A percentile compares a stretch with the other conserved stretches of the same genome.
Conservation (phyloP, 768 basidiomycete species). For the Auriscalpium vulgare region DNA sequence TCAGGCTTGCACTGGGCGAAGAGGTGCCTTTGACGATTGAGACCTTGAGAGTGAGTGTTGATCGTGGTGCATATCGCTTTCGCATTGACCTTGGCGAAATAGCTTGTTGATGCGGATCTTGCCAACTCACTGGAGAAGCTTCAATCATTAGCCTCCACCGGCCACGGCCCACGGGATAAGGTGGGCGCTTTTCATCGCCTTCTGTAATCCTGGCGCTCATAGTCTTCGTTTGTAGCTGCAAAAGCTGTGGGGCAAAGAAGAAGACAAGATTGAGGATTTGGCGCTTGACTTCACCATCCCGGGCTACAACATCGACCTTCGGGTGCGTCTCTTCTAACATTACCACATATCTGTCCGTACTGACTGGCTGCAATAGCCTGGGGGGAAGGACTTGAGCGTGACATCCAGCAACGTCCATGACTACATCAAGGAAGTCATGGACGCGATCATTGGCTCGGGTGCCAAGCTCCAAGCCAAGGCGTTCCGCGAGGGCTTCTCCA, state of each 20-base stretch:
- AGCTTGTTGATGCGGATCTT: slow-evolving; percentile 81
- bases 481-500: slow-evolving; percentile 91
- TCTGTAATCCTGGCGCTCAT: no score
- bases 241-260: slow-evolving; percentile 38
- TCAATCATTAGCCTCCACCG: slow-evolving; percentile 51
- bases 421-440: slow-evolving; percentile 81
- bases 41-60: slow-evolving; percentile 59
- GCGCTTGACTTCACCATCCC: slow-evolving; percentile 95
- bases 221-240: slow-evolving; percentile 2
- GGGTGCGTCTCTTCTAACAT: slow-evolving; percentile 37
- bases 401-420: slow-evolving; percentile 83
- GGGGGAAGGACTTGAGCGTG: slow-evolving; percentile 75
- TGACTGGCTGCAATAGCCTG: slow-evolving; percentile 39
- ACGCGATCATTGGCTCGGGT: slow-evolving; percentile 81
- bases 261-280: slow-evolving; percentile 75
- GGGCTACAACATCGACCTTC: slow-evolving; percentile 89
- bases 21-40: slow-evolving; percentile 77
- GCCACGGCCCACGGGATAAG: slow-evolving; percentile 31
- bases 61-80: not conserved
- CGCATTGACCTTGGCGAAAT: not conserved
- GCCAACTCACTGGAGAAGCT: slow-evolving; percentile 82
- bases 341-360: not conserved
- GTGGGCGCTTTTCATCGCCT: not conserved
- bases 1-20: slow-evolving; percentile 83
- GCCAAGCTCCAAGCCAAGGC: slow-evolving; percentile 74